Evolutionary conservation across 2,329 filamentous ascomycete genomes (phyloP), one percentile per base, ranked within the genome.

Genomic region (Emergomyces orientalis): DNA sequence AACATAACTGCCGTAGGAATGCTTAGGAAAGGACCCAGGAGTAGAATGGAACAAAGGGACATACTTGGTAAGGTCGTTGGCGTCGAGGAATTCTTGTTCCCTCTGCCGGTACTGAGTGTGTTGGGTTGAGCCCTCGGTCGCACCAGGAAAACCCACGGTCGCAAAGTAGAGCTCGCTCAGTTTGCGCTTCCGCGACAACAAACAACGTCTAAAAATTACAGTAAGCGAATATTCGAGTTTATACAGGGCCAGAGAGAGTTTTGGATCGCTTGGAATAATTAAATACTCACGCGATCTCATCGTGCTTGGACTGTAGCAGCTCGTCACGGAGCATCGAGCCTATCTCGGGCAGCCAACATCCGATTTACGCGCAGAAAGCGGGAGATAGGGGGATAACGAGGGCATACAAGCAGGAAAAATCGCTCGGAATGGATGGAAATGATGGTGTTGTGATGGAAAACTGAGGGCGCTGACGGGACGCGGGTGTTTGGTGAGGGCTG

Each of bases 161-260:
- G 89, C 87, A 82, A 89, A 85, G 81, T 89, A 96, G 71, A 96
- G 84, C 80, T 94, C 89, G 76, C 88, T 88, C 75, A 96, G 84
- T 82, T 95, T 95, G 77, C 90, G 87, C 85, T 95, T 94, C 78
- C 90, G 88, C 82, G 89, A 90, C 78, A 83, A 84, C 82, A 89
- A 85, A 83, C 79, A 80, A 73, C 74, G 75, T 75, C 78, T 80
- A 70, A 68, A 74, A 76, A 68, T 70, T 65, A 64, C 69, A 70
- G 69, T 77, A 67, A 77, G 75, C 72, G 68, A 74, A 66, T 70
- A 68, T 66, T 67, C 63, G 59, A 66, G 65, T 68, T 65, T 63
- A 67, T 59, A 65, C 52, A 60, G 63, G 43, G 17, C 9, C 41
- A 45, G 62, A 62, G 62, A 68, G 62, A 62, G 65, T 43, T 67